Percentiles rank a stretch among this genome's conserved stretches.
Evolutionary conservation across 495 filamentous ascomycete genomes (phyloP).

Genomic region (Podospora australis): DNA sequence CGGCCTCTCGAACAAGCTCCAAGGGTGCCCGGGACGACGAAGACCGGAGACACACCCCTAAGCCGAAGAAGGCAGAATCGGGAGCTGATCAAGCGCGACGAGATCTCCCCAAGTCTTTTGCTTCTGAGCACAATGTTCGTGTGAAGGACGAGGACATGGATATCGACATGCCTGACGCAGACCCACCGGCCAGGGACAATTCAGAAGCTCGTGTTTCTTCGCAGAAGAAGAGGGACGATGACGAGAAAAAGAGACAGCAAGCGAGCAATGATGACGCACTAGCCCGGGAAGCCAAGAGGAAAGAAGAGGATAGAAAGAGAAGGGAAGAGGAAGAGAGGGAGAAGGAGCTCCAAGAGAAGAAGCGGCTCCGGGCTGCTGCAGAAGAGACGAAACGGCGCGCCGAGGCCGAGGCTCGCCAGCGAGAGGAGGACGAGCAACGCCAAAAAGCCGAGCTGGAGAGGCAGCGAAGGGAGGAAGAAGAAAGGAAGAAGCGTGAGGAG

Average conservation of each 20-base stretch:
- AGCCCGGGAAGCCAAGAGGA: conserved; percentile 25
- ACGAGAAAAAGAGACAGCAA: conserved; percentile 40
- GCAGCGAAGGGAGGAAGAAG: conserved; percentile 24
- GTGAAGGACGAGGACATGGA: conserved; percentile 44
- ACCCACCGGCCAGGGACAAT: conserved; percentile 14
- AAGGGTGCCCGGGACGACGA: conserved; percentile 35
- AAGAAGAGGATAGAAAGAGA: conserved; percentile 17
- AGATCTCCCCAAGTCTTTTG: conserved; percentile 32
- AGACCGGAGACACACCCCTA: conserved; percentile 31
- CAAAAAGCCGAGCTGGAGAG: conserved; percentile 24
- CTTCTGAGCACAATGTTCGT: conserved; percentile 39
- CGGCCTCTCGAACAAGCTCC: conserved; percentile 11
- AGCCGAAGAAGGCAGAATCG: conserved; percentile 28
- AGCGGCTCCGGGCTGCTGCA: conserved; percentile 13
- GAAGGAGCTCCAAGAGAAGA: conserved; percentile 15
- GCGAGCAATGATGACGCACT: conserved; percentile 23
- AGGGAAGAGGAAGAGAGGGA: conserved; percentile 37
- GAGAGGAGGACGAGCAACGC: conserved; percentile 44
- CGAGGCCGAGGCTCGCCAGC: conserved; percentile 32
- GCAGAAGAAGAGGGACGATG: conserved; percentile 43
- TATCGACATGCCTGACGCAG: conserved; percentile 41
- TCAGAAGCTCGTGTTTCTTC: conserved; percentile 35
- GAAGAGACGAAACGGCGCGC: conserved; percentile 23
- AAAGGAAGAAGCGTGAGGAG: conserved; percentile 43
- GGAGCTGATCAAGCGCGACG: conserved; percentile 27